These are phyloP conservation scores for Buxus sempervirens DNA, from an alignment of 164 flowering plant species.

Conservation along the genomic window DNA sequence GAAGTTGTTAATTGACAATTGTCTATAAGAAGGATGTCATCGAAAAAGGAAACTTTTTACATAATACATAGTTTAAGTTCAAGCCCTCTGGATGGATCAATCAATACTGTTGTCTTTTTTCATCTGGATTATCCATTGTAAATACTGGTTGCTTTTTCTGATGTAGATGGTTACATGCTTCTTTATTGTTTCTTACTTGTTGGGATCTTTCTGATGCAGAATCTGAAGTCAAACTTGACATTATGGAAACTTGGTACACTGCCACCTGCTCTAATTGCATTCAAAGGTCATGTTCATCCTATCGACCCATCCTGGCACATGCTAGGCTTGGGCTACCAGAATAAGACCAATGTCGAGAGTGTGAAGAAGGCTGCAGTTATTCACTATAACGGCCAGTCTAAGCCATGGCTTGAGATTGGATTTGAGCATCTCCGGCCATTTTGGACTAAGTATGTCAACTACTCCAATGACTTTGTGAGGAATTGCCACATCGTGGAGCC, in stretches of 20 bases:
- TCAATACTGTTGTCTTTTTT: no score
- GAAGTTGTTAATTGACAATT: no score
- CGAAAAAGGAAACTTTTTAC: no score
- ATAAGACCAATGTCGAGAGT: slow-evolving; percentile 62
- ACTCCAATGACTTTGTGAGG: slow-evolving; percentile 82
- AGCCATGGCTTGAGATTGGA: slow-evolving; percentile 95
- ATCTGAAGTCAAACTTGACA: slow-evolving; percentile 81
- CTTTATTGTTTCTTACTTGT: neutral
- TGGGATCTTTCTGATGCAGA: slow-evolving; percentile 41
- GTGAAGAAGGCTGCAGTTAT: slow-evolving; percentile 91
- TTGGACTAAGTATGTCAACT: slow-evolving; percentile 93
- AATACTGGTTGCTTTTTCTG: no score
- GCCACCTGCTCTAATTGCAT: slow-evolving; percentile 95
- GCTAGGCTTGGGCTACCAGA: slow-evolving; percentile 99
- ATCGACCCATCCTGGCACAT: slow-evolving; percentile 96
- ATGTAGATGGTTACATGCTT: no score
- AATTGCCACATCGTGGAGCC: slow-evolving; percentile 90
- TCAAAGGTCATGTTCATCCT: slow-evolving; percentile 79
- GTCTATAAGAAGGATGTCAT: no score
- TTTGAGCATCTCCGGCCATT: slow-evolving; percentile 92
- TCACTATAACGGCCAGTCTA: slow-evolving; percentile 96
- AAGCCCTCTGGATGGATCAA: no score
- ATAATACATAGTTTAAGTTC: no score
- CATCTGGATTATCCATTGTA: no score
- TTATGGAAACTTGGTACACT: slow-evolving; percentile 96